A percentile compares a stretch with the other conserved stretches of the same genome.
Evolutionary conservation across 116 monocot species (phyloP).

Genomic region (Phalaenopsis hybrid): DNA sequence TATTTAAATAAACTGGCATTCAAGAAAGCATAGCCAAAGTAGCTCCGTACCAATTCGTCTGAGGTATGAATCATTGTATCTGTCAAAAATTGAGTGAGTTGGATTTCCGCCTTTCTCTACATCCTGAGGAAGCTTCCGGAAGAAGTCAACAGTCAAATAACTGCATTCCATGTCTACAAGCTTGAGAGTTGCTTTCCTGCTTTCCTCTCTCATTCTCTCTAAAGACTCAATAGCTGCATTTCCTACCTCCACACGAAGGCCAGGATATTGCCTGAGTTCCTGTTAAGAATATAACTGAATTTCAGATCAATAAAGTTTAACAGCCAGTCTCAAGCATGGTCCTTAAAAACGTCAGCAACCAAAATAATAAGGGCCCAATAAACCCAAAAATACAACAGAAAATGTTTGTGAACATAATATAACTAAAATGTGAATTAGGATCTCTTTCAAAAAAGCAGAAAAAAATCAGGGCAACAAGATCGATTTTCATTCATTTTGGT

Average conservation of each 20-base stretch:
- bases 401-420: neutral
- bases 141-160: constrained; percentile 60
- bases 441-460: neutral
- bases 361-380: neutral
- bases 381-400: neutral
- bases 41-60: constrained; percentile 38
- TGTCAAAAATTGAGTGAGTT: constrained; percentile 49
- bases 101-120: constrained; percentile 61
- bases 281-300: constrained; percentile 6
- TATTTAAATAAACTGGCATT: neutral
- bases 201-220: constrained; percentile 53
- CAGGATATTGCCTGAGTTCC: constrained; percentile 57
- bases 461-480: neutral
- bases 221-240: constrained; percentile 51
- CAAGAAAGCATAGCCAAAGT: neutral
- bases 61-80: constrained; percentile 53
- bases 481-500: neutral
- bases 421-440: neutral
- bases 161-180: constrained; percentile 58
- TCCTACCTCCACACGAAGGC: constrained; percentile 42
- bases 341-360: neutral
- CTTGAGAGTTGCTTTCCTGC: constrained; percentile 52
- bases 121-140: constrained; percentile 63
- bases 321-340: neutral
- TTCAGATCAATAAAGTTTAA: neutral